Base-by-base conservation (phyloP, 2,329 filamentous ascomycete species). In the Allantophomopsis lycopodina region DNA sequence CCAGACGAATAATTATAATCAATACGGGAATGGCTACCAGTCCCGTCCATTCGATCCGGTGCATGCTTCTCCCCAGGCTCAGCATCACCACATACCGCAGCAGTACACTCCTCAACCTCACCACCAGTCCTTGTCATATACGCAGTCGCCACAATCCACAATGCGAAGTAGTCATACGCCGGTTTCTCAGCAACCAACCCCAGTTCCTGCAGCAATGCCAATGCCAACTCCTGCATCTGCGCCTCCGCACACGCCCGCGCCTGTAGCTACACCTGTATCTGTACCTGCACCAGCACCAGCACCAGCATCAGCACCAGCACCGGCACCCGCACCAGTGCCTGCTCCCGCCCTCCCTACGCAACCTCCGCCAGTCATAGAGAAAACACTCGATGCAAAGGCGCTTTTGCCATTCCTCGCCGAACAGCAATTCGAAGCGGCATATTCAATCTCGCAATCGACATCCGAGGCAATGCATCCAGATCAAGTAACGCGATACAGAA, bases 351-450 rank as follows among this genome's bases (percentile, higher is more conserved):
- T 11, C 7, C 18, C 7, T 20, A 20, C 18, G 23, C 23, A 4
- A 6, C 23, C 23, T 28, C 5, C 23, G 23, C 23, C 23, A 28
- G 23, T 28, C 3, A 10, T 28, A 28, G 23, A 28, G 23, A 4
- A 12, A 28, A 28, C 10, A 8, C 23, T 28, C 8, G 49, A 55
- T 37, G 44, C 39, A 16, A 45, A 48, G 10, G 48, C 41, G 35
- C 46, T 87, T 7, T 64, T 88, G 42, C 64, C 85, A 7, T 72
- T 71, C n/a, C 66, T 86, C 12, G 81, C 82, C 2, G 82, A 89
- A 50, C 82, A 89, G 47, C 86, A 83, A 50, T 74, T 88, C 39
- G 62, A 63, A 18, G 77, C 76, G 39, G 83, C 83, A 13, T 73
- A 79, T 43, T 57, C 59, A 2, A 65, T 75, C 42, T 68, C 68